Evolutionary conservation across 805 yeast species (phyloP).

Genomic region (Teunomyces cretensis): DNA sequence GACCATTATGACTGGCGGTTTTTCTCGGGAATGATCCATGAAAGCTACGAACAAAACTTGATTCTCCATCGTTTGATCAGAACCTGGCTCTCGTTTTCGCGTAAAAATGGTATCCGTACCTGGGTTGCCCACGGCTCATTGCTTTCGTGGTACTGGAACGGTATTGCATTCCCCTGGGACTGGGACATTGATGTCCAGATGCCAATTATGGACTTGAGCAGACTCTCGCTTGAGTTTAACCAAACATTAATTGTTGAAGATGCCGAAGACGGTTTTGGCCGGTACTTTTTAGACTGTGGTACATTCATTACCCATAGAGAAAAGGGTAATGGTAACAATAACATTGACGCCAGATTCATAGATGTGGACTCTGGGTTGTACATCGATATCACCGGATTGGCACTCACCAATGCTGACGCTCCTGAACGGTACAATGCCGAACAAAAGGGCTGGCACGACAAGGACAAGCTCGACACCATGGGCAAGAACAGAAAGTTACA

Average conservation of each 20-base stretch:
- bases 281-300: constrained; percentile 45
- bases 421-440: constrained; percentile 20
- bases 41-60: constrained; percentile 17
- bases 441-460: constrained; percentile 12
- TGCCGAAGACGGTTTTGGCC: constrained; percentile 52
- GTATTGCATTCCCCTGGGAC: constrained; percentile 30
- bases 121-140: constrained; percentile 32
- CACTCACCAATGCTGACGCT: constrained; percentile 27
- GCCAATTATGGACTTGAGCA: constrained; percentile 25
- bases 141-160: constrained; percentile 32
- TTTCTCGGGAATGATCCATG: constrained; percentile 20
- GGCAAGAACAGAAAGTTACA: constrained; percentile 15
- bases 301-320: constrained; percentile 18
- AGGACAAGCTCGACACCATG: constrained; percentile 7
- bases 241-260: constrained; percentile 24
- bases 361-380: constrained; percentile 48
- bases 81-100: constrained; percentile 26
- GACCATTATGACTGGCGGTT: constrained; percentile 32
- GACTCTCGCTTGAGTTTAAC: constrained; percentile 19
- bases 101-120: constrained; percentile 24
- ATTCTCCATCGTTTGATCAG: constrained; percentile 22
- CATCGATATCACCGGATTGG: constrained; percentile 43
- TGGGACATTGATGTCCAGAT: constrained; percentile 29
- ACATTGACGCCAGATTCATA: constrained; percentile 55
- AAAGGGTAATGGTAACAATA: constrained; percentile 31